Evolutionary conservation across 192 early-diverging fungal genomes (phyloP).

Genomic region (Mortierella hygrophila): DNA sequence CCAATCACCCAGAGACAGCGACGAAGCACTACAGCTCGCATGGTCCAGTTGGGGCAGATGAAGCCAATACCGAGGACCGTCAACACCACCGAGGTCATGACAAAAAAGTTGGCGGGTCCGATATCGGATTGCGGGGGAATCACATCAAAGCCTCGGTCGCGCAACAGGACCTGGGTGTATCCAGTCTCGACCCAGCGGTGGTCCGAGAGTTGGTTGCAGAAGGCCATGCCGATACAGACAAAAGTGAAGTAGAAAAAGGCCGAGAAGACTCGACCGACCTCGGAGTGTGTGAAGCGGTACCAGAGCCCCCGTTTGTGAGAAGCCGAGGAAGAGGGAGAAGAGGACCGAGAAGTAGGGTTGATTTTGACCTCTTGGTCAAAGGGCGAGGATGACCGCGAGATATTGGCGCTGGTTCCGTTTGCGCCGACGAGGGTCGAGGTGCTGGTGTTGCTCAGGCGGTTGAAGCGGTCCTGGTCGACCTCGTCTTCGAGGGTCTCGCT

Average conservation of each 20-base stretch:
- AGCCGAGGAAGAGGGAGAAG: background rate
- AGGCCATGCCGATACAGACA: constrained; percentile 51
- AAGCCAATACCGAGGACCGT: constrained; percentile 39
- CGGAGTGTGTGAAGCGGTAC: constrained; percentile 43
- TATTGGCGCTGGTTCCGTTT: background rate
- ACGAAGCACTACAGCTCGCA: constrained; percentile 44
- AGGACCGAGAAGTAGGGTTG: background rate
- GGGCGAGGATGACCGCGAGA: background rate
- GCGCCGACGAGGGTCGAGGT: constrained; percentile 26
- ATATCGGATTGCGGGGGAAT: constrained; percentile 44
- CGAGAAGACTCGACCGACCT: constrained; percentile 34
- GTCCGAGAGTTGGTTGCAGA: constrained; percentile 58
- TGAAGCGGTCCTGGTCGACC: constrained; percentile 14
- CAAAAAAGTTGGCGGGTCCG: constrained; percentile 48
- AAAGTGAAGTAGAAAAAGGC: constrained; percentile 45
- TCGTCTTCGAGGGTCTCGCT: constrained; percentile 16
- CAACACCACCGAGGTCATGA: constrained; percentile 54
- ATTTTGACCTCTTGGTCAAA: constrained; percentile 1
- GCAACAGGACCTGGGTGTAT: constrained; percentile 40
- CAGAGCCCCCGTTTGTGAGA: constrained; percentile 3
- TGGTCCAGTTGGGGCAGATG: constrained; percentile 47
- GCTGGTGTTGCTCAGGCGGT: constrained; percentile 32
- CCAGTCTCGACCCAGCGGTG: constrained; percentile 54
- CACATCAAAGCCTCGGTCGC: constrained; percentile 55
- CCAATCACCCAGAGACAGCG: constrained; percentile 56